phyloP scores from a whole-genome alignment of 306 rosid genomes.

The Amphicarpaea edgeworthii region DNA sequence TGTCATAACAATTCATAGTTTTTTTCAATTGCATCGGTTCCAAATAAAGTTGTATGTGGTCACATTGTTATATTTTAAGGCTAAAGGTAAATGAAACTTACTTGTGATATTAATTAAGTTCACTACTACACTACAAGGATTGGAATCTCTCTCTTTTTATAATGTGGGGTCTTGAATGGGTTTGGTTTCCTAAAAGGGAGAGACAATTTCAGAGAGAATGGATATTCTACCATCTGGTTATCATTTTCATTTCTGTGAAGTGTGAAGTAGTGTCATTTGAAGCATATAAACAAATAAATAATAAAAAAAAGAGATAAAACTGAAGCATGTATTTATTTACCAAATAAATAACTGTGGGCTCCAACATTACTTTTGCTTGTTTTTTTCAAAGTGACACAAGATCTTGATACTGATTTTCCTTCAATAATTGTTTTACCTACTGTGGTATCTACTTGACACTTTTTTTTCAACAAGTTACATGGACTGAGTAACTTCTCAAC shows the following conservation, averaged over 20 bases:
- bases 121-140: constrained; percentile 16
- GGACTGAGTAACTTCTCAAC: constrained; percentile 43
- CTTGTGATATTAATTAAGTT: constrained; percentile 14
- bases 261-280: constrained; percentile 43
- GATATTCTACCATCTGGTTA: constrained; percentile 37
- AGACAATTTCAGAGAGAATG: constrained; percentile 41
- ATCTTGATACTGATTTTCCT: constrained; percentile 42
- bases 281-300: background rate
- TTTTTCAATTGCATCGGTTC: background rate
- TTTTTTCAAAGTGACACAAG: constrained; percentile 34
- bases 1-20: constrained; percentile 4
- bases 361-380: constrained; percentile 30
- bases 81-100: constrained; percentile 18
- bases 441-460: constrained; percentile 9
- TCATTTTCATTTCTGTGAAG: constrained; percentile 27
- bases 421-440: constrained; percentile 50
- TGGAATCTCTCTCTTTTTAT: constrained; percentile 35
- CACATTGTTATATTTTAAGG: constrained; percentile 20
- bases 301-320: too few relatives aligned
- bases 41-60: background rate
- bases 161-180: constrained; percentile 39
- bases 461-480: constrained; percentile 36
- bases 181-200: constrained; percentile 38
- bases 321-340: background rate
- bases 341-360: constrained; percentile 40